These are phyloP conservation scores for Candida vaughaniae DNA, from an alignment of 805 yeast genomes.

Conservation along the genomic window DNA sequence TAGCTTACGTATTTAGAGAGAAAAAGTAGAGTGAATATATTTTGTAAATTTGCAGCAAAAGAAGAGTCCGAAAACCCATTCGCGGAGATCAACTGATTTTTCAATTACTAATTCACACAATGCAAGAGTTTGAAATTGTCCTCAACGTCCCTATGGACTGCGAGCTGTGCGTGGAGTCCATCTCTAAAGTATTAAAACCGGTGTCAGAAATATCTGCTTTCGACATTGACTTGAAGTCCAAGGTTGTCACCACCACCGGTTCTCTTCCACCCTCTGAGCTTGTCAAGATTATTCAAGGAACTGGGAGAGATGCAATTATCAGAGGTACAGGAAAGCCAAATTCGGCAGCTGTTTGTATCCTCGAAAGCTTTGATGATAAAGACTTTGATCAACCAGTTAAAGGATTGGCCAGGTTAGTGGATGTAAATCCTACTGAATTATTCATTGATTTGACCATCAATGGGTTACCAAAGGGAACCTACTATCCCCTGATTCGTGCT, in stretches of 20 bases:
- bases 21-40: background rate
- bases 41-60: background rate
- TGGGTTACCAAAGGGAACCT: slow-evolving; percentile 65
- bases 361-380: slow-evolving; percentile 64
- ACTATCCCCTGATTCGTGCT: slow-evolving; percentile 65
- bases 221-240: slow-evolving; percentile 55
- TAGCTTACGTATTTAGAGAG: slow-evolving; percentile 34
- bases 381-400: slow-evolving; percentile 60
- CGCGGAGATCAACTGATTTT: too few species aligned
- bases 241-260: slow-evolving; percentile 69
- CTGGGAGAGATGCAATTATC: slow-evolving; percentile 87
- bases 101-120: slow-evolving; percentile 1
- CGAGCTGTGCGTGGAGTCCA: slow-evolving; percentile 62
- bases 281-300: slow-evolving; percentile 62
- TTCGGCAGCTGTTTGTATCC: slow-evolving; percentile 86
- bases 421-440: slow-evolving; percentile 52
- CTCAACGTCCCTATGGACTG: slow-evolving; percentile 89
- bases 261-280: slow-evolving; percentile 73
- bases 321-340: slow-evolving; percentile 88
- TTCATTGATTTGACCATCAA: slow-evolving; percentile 77
- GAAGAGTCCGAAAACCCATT: background rate
- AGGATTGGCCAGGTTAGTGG: slow-evolving; percentile 84
- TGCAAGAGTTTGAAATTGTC: slow-evolving; percentile 53
- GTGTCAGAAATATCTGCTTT: slow-evolving; percentile 51
- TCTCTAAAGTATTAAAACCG: slow-evolving; percentile 50